Conservation (phyloP, 352 stramenopile species). For the Phytophthora pisi region DNA sequence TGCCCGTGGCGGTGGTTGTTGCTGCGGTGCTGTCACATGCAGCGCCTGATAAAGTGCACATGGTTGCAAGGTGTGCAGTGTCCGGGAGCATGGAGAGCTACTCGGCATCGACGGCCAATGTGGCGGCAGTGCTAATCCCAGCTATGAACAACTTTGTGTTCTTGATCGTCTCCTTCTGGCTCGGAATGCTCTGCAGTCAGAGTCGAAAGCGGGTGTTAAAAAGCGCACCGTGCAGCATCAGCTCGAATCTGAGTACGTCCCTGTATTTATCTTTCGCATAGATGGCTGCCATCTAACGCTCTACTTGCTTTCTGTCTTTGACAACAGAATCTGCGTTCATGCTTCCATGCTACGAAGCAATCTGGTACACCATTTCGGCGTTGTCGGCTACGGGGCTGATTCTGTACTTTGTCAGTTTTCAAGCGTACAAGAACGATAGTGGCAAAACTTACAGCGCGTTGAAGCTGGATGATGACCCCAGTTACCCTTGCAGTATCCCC, state of each 20-base stretch:
- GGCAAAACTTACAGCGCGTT: conserved; percentile 21
- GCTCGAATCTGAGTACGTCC: conserved; percentile 75
- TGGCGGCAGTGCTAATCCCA: conserved; percentile 61
- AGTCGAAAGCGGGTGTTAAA: conserved; percentile 73
- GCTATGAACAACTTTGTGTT: conserved; percentile 76
- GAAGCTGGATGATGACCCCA: conserved; percentile 22
- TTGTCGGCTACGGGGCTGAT: conserved; percentile 58
- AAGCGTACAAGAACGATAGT: conserved; percentile 32
- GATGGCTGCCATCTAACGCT: neutral
- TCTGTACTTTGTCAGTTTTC: conserved; percentile 62
- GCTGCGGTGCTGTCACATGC: conserved; percentile 42
- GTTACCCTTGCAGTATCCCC: conserved; percentile 65
- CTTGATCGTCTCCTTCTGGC: conserved; percentile 67
- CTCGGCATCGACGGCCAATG: conserved; percentile 43
- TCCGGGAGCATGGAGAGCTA: conserved; percentile 33
- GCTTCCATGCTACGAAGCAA: conserved; percentile 85
- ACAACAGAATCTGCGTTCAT: conserved; percentile 79
- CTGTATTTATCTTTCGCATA: neutral
- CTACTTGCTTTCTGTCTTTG: neutral
- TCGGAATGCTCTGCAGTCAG: conserved; percentile 78
- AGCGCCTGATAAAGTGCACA: conserved; percentile 34
- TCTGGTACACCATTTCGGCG: conserved; percentile 83
- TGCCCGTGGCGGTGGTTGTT: conserved; percentile 47
- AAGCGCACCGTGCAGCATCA: conserved; percentile 63
- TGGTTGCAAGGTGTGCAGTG: conserved; percentile 52